These are phyloP conservation scores for Nothomitra cinnamomea DNA, from an alignment of 2,329 filamentous ascomycete species.

Conservation along the genomic window DNA sequence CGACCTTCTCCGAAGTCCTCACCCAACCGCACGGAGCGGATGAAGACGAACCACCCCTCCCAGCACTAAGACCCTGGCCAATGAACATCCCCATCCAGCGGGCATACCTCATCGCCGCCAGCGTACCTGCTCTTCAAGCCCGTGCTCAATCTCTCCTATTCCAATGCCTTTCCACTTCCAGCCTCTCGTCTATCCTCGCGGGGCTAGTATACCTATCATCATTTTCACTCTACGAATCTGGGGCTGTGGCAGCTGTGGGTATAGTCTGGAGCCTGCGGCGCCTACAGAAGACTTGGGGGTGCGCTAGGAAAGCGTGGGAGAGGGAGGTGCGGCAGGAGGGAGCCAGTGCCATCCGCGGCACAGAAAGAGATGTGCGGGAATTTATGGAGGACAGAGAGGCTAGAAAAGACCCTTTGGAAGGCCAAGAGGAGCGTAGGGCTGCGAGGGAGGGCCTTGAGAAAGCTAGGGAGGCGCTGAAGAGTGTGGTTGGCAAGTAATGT, in stretches of 20 bases:
- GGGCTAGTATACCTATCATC: constrained; percentile 40
- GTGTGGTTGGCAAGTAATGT: not conserved
- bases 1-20: constrained; percentile 7
- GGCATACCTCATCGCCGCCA: constrained; percentile 45
- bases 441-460: not conserved
- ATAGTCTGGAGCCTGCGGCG: constrained; percentile 40
- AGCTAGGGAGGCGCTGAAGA: not conserved
- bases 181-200: constrained; percentile 37
- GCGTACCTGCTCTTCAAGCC: constrained; percentile 53
- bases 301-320: constrained; percentile 43
- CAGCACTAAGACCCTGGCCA: constrained; percentile 41
- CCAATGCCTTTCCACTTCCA: constrained; percentile 57
- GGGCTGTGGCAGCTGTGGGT: constrained; percentile 43
- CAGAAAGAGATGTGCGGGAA: constrained; percentile 35
- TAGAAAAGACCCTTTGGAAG: constrained; percentile 9
- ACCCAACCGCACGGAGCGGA: constrained; percentile 5
- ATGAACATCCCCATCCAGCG: constrained; percentile 56
- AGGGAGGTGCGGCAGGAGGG: constrained; percentile 50
- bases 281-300: constrained; percentile 47
- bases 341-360: constrained; percentile 40
- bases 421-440: constrained; percentile 9
- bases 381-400: constrained; percentile 23
- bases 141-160: constrained; percentile 59
- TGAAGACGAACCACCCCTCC: constrained; percentile 10
- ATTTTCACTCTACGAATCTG: constrained; percentile 40